phyloP scores from a whole-genome alignment of 2,329 filamentous ascomycete genomes.

The Triangularia verruculosa region DNA sequence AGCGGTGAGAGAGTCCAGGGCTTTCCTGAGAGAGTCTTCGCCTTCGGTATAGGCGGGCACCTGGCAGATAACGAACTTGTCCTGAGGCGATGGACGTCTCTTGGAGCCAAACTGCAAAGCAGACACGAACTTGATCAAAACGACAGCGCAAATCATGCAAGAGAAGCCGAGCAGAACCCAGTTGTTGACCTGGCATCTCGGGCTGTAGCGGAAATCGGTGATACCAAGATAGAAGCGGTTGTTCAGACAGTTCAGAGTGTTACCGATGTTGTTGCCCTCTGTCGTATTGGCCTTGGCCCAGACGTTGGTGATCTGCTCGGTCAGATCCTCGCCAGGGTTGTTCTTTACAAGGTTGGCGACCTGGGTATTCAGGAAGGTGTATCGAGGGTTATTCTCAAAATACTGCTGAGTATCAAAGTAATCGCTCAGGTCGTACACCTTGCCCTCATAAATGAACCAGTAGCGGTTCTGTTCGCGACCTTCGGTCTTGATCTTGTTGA shows the following conservation, averaged over 20 bases:
- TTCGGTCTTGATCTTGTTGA: conserved; percentile 56
- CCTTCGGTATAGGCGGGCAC: conserved; percentile 97
- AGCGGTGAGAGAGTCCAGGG: conserved; percentile 88
- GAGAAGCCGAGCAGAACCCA: conserved; percentile 86
- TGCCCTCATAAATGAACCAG: conserved; percentile 76
- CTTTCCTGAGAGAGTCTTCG: conserved; percentile 90
- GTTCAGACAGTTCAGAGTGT: conserved; percentile 76
- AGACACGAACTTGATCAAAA: conserved; percentile 84
- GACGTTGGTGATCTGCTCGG: conserved; percentile 57
- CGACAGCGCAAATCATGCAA: conserved; percentile 76
- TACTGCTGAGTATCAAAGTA: conserved; percentile 76
- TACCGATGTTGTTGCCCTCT: conserved; percentile 48
- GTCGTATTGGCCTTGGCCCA: conserved; percentile 53
- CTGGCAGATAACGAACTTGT: conserved; percentile 98
- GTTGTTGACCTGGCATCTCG: conserved; percentile 83
- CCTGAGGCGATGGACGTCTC: conserved; percentile 81
- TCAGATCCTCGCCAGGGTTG: conserved; percentile 79
- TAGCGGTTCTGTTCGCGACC: conserved; percentile 65
- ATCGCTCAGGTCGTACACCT: conserved; percentile 85
- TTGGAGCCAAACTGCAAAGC: conserved; percentile 93
- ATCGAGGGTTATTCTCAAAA: conserved; percentile 53
- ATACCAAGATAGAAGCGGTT: conserved; percentile 80
- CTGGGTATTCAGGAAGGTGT: conserved; percentile 68
- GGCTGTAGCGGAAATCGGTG: conserved; percentile 74
- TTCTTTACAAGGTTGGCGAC: conserved; percentile 67